phyloP scores from a whole-genome alignment of 352 stramenopile genomes.

The Phytophthora ramorum region DNA sequence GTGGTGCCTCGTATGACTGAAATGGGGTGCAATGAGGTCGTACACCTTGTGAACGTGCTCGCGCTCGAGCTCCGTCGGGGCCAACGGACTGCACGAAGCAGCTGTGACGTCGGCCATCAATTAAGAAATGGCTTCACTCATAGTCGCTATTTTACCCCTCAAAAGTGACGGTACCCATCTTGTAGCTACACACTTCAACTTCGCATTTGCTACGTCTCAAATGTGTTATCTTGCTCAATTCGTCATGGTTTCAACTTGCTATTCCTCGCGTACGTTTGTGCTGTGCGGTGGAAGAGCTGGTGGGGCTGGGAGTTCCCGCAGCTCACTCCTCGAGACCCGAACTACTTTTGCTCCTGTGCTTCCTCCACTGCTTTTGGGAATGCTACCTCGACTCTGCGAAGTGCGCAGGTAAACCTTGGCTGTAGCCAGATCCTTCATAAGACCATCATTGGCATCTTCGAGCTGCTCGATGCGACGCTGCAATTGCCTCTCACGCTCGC shows the following conservation, averaged over 20 bases:
- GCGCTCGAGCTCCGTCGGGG: constrained; percentile 64
- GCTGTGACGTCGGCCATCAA: constrained; percentile 18
- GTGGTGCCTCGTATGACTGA: constrained; percentile 84
- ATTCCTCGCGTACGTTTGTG: constrained; percentile 24
- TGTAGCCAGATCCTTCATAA: constrained; percentile 80
- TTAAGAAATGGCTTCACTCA: constrained; percentile 22
- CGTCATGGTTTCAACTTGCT: neutral
- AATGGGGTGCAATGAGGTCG: constrained; percentile 85
- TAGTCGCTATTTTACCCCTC: constrained; percentile 9
- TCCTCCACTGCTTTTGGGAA: constrained; percentile 24
- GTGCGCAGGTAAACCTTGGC: constrained; percentile 74
- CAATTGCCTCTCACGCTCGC: constrained; percentile 38
- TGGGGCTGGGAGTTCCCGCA: constrained; percentile 60
- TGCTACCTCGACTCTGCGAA: constrained; percentile 51
- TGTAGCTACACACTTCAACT: constrained; percentile 14
- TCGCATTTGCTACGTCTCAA: too few species aligned
- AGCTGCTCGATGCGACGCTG: constrained; percentile 72
- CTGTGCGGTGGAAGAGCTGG: constrained; percentile 32
- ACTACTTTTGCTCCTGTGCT: constrained; percentile 49
- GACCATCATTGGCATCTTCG: constrained; percentile 71
- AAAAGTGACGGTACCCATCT: constrained; percentile 18
- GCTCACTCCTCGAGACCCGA: constrained; percentile 70
- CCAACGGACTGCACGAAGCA: constrained; percentile 32
- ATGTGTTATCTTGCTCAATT: neutral
- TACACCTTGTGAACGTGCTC: constrained; percentile 90